These are phyloP conservation scores for Clarireedia paspali DNA, from an alignment of 2,329 filamentous ascomycete genomes.

Conservation along the genomic window DNA sequence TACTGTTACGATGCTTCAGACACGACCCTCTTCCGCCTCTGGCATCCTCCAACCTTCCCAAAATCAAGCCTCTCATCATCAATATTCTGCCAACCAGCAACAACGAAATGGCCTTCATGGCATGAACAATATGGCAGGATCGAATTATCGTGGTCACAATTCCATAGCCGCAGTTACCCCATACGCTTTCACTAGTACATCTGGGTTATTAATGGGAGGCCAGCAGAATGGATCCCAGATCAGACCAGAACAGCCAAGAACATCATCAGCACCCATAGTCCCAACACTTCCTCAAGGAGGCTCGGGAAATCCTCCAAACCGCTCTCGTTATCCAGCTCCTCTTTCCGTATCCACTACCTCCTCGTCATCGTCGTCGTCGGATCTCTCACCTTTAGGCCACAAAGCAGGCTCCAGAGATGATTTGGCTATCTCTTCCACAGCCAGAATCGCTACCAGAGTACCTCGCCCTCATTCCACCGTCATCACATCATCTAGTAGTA, in stretches of 20 bases:
- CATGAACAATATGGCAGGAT: slow-evolving; percentile 38
- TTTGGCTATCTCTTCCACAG: slow-evolving; percentile 36
- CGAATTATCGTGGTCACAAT: slow-evolving; percentile 45
- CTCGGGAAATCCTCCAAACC: slow-evolving; percentile 28
- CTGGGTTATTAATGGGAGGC: slow-evolving; percentile 47
- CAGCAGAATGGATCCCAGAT: slow-evolving; percentile 38
- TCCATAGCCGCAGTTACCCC: slow-evolving; percentile 56
- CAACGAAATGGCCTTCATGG: slow-evolving; percentile 45
- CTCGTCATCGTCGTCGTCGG: slow-evolving; percentile 28
- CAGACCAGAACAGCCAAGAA: slow-evolving; percentile 44
- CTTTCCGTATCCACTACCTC: slow-evolving; percentile 41
- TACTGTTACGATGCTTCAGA: slow-evolving; percentile 68
- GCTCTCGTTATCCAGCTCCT: slow-evolving; percentile 40
- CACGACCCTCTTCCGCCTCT: slow-evolving; percentile 58
- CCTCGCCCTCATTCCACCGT: slow-evolving; percentile 32
- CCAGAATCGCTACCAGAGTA: slow-evolving; percentile 18
- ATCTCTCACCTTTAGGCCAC: slow-evolving; percentile 33
- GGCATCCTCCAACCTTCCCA: slow-evolving; percentile 37
- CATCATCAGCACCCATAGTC: slow-evolving; percentile 42
- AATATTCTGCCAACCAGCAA: slow-evolving; percentile 40
- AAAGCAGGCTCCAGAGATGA: slow-evolving; percentile 45
- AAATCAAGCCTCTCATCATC: slow-evolving; percentile 31
- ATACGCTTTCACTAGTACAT: slow-evolving; percentile 69
- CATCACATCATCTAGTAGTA: slow-evolving; percentile 37
- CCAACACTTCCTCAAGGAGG: slow-evolving; percentile 32